Percentiles rank a stretch among this genome's conserved stretches.
Conservation (phyloP, 1,284 basidiomycete genomes). For the Leccinum proximum region DNA sequence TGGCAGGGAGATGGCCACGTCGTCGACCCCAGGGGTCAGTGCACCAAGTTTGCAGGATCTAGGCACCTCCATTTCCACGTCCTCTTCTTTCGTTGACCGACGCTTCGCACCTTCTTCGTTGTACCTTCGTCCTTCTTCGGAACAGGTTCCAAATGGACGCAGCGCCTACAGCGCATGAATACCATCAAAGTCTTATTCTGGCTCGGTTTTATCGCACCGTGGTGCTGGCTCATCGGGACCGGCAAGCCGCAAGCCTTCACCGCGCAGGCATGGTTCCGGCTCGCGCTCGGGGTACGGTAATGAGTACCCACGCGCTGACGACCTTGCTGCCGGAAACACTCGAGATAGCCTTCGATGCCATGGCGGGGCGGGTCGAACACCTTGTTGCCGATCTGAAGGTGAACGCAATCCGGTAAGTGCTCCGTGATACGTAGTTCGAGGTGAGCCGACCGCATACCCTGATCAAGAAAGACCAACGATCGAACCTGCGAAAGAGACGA, state of each 20-base stretch:
- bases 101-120: conserved; percentile 30
- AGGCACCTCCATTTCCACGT: conserved; percentile 20
- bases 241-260: conserved; percentile 2
- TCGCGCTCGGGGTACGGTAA: conserved; percentile 4
- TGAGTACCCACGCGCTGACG: conserved; percentile 3
- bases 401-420: conserved; percentile 58
- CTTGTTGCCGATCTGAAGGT: conserved; percentile 24
- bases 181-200: conserved; percentile 64
- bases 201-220: conserved; percentile 62
- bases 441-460: conserved; percentile 52
- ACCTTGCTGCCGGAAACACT: too few relatives aligned
- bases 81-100: conserved; percentile 34
- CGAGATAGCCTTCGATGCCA: too few relatives aligned
- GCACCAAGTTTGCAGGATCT: conserved; percentile 31
- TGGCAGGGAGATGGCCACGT: too few relatives aligned
- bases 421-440: conserved; percentile 72
- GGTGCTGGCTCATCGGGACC: conserved; percentile 62
- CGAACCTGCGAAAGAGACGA: conserved; percentile 63
- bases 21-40: conserved; percentile 10
- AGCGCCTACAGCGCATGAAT: conserved; percentile 30
- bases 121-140: conserved; percentile 11
- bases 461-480: neutral
- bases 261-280: conserved; percentile 1
- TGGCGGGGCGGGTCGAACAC: too few relatives aligned
- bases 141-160: conserved; percentile 24